Evolutionary conservation across 257 asterid species (phyloP).

Genomic region (Eustoma russellianum): DNA sequence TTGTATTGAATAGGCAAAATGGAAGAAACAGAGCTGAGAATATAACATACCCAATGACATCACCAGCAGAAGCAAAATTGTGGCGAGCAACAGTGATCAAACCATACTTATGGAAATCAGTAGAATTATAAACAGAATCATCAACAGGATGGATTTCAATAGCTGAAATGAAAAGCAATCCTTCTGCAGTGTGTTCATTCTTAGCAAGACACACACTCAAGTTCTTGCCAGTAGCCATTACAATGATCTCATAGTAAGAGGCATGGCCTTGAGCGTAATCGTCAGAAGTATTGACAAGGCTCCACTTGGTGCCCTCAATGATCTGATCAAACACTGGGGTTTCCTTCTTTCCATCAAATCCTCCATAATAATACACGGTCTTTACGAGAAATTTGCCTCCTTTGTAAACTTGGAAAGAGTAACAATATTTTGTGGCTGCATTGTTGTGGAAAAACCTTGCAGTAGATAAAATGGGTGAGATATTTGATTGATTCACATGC

Average conservation of each 20-base stretch:
- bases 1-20: not conserved
- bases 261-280: conserved; percentile 50
- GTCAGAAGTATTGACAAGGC: conserved; percentile 60
- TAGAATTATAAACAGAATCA: conserved; percentile 53
- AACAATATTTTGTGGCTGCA: conserved; percentile 45
- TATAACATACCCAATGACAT: conserved; percentile 39
- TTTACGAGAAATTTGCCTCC: conserved; percentile 51
- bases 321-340: conserved; percentile 92
- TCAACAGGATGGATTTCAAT: conserved; percentile 49
- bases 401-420: conserved; percentile 45
- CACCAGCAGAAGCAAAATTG: conserved; percentile 45
- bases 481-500: conserved; percentile 29
- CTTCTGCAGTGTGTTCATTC: conserved; percentile 44
- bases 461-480: conserved; percentile 37
- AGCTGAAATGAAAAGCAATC: conserved; percentile 64
- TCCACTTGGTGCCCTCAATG: conserved; percentile 77
- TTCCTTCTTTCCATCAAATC: conserved; percentile 65
- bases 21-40: not conserved
- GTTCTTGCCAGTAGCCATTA: conserved; percentile 39
- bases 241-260: conserved; percentile 65
- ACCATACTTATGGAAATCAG: conserved; percentile 40
- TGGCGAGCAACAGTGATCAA: conserved; percentile 53
- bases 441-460: conserved; percentile 54
- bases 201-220: conserved; percentile 66
- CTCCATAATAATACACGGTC: conserved; percentile 61